Evolutionary conservation across 495 filamentous ascomycete species (phyloP).

Genomic region (Hyaloscypha bicolor): DNA sequence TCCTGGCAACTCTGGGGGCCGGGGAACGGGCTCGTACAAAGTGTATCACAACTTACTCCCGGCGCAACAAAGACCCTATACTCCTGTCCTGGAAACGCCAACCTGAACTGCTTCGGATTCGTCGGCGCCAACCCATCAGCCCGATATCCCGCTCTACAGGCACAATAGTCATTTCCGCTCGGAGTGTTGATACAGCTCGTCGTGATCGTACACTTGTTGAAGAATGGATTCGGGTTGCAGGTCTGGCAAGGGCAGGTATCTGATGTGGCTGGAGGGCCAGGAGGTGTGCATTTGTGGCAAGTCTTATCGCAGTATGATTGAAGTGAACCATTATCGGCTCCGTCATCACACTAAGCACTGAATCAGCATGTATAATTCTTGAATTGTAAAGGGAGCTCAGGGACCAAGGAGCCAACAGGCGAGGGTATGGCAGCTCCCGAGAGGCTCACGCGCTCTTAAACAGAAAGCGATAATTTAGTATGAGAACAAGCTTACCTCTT

Average conservation of each 20-base stretch:
- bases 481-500: background rate
- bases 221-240: slow-evolving; percentile 15
- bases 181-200: slow-evolving; percentile 20
- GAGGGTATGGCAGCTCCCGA: too few relatives aligned
- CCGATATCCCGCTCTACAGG: slow-evolving; percentile 21
- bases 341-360: slow-evolving; percentile 7
- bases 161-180: slow-evolving; percentile 15
- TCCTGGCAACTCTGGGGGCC: slow-evolving; percentile 18
- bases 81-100: slow-evolving; percentile 17
- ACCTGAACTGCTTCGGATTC: slow-evolving; percentile 20
- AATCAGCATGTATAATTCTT: too few relatives aligned
- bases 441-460: too few relatives aligned
- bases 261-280: background rate
- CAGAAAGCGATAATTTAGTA: too few relatives aligned
- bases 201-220: slow-evolving; percentile 20
- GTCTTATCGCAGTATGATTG: slow-evolving; percentile 4
- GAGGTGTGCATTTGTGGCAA: slow-evolving; percentile 8
- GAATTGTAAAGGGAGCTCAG: too few relatives aligned
- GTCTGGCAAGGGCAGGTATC: slow-evolving; percentile 12
- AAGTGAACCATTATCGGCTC: slow-evolving; percentile 12
- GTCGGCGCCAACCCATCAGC: slow-evolving; percentile 17
- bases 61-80: slow-evolving; percentile 24
- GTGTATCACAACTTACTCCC: slow-evolving; percentile 18
- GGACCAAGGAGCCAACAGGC: too few relatives aligned
- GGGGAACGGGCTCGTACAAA: slow-evolving; percentile 20